Evolutionary conservation across 192 early-diverging fungal species (phyloP), one percentile per base, ranked within the genome.

Genomic region (Podila horticola): DNA sequence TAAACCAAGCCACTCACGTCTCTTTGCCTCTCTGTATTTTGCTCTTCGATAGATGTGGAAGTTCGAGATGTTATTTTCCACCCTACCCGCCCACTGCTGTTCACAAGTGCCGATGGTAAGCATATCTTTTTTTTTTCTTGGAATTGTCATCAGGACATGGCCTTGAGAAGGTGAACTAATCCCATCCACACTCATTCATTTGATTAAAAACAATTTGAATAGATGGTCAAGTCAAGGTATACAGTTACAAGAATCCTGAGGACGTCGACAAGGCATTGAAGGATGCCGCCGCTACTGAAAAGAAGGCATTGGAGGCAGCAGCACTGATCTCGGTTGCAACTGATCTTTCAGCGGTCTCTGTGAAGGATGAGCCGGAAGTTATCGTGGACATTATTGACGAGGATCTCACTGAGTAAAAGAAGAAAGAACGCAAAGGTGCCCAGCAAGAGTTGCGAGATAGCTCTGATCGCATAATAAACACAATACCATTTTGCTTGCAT

Each of bases 51-150:
- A 88, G 94, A 93, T 31, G 87, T 96, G 11, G 97, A 98, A 77
- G 93, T 98, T n/a, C 90, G 97, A 41, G 97, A 98, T 84, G 91
- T 96, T 36, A 86, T 95, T 55, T 94, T 97, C 79, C 96, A 97
- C 69, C 95, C 95, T 34, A 90, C 88, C 22, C 85, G 89, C 55
- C 91, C 92, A 31, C 76, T 96, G 3, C 33, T 98, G 61, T 92
- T 96, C 65, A 94, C 97, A 8, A 93, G 94, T 84, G 91, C 87
- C 34, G 97, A 98, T 83, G 94, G 93, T 92, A 86, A 84, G 72
- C 15, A 15, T 15, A 4, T 4, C 41, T 45, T 45, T 15, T 15
- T 15, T 15, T 12, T 45, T 45, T 45, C 41, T 45, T 45, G 13
- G 13, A 17, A 0, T 0, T 45, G 41, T 45, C 41, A 45, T 45